phyloP scores from a whole-genome alignment of 2,329 filamentous ascomycete species.

The Botrytis fabae region DNA sequence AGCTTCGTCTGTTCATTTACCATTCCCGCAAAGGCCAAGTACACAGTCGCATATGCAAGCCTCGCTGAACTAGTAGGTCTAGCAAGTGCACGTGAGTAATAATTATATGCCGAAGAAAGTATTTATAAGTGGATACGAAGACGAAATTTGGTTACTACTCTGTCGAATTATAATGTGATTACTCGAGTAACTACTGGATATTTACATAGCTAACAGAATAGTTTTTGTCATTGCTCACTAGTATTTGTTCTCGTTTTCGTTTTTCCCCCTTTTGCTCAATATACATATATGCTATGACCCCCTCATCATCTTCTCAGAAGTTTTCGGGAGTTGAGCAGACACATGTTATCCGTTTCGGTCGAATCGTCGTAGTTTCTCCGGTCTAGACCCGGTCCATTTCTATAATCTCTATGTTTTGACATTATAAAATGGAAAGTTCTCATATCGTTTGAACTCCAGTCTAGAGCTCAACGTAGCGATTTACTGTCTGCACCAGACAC shows the following conservation, averaged over 20 bases:
- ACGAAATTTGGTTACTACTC: neutral
- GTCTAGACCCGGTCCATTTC: neutral
- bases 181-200: neutral
- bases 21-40: neutral
- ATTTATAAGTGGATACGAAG: neutral
- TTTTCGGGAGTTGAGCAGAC: neutral
- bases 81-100: neutral
- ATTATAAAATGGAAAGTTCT: neutral
- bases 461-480: neutral
- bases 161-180: neutral
- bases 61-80: neutral
- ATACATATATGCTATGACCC: neutral
- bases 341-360: neutral
- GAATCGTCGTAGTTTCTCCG: neutral
- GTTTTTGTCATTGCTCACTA: neutral
- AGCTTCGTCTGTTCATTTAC: neutral
- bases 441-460: neutral
- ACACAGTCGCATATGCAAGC: neutral
- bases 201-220: neutral
- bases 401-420: neutral
- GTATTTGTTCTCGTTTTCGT: neutral
- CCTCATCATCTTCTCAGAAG: neutral
- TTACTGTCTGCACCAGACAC: neutral
- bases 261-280: neutral
- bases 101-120: neutral